Conservation (phyloP, 805 yeast genomes). For the Candida pseudofarinosa region DNA sequence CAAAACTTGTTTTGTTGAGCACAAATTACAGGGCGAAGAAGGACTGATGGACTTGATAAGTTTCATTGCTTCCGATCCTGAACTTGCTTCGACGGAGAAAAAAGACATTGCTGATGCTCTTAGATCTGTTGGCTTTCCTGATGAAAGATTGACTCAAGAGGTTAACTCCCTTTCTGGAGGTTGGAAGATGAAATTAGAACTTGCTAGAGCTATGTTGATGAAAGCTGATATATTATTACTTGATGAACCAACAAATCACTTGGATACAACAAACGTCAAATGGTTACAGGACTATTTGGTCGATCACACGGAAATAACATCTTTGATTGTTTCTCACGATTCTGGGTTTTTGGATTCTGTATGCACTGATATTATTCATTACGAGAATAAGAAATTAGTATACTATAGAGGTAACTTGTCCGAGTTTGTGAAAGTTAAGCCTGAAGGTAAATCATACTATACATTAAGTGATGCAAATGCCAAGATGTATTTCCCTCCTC, state of each 20-base stretch:
- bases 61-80: constrained; percentile 88
- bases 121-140: constrained; percentile 85
- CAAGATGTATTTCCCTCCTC: constrained; percentile 97
- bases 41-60: constrained; percentile 74
- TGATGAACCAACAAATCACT: constrained; percentile 98
- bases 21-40: constrained; percentile 89
- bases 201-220: constrained; percentile 98
- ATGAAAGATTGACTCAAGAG: constrained; percentile 80
- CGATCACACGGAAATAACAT: constrained; percentile 81
- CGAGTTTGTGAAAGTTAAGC: constrained; percentile 84
- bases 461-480: constrained; percentile 89
- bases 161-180: constrained; percentile 97
- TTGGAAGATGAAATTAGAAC: constrained; percentile 98
- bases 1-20: constrained; percentile 95
- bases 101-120: constrained; percentile 75
- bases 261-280: constrained; percentile 88
- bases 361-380: constrained; percentile 94
- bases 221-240: constrained; percentile 90
- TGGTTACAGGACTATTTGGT: constrained; percentile 90
- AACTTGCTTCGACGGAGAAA: constrained; percentile 56
- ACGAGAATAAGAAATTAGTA: constrained; percentile 90
- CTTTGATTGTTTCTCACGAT: constrained; percentile 95
- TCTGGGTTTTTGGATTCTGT: constrained; percentile 94
- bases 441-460: constrained; percentile 95
- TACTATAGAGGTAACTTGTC: constrained; percentile 96